Conservation (phyloP, 805 yeast genomes). For the Sugiyamaella mastotermitis region DNA sequence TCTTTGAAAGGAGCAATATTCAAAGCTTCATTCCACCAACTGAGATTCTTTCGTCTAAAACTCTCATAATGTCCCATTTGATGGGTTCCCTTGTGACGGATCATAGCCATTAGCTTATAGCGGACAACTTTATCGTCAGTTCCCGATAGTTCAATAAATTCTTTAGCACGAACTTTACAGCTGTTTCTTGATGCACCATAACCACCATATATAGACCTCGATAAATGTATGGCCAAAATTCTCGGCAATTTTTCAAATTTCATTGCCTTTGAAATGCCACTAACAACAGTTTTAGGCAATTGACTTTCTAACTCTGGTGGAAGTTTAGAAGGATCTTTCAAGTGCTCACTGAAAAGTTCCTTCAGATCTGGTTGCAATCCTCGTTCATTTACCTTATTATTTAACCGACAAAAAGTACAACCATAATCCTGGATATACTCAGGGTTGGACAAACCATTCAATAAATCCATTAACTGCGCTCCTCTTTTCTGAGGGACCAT, state of each 20-base stretch:
- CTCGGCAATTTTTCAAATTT: conserved; percentile 61
- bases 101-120: conserved; percentile 63
- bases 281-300: conserved; percentile 42
- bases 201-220: conserved; percentile 73
- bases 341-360: conserved; percentile 35
- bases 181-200: conserved; percentile 65
- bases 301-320: conserved; percentile 34
- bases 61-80: conserved; percentile 88
- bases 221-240: conserved; percentile 71
- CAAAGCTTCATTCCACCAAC: conserved; percentile 19
- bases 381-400: conserved; percentile 7
- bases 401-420: conserved; percentile 64
- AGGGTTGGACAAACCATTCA: conserved; percentile 55
- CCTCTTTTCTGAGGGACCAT: conserved; percentile 56
- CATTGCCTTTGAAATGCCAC: conserved; percentile 64
- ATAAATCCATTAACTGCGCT: conserved; percentile 46
- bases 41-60: conserved; percentile 54
- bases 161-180: conserved; percentile 64
- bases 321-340: conserved; percentile 43
- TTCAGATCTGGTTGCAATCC: conserved; percentile 18
- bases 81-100: conserved; percentile 86
- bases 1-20: not conserved
- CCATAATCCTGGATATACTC: conserved; percentile 68
- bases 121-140: conserved; percentile 24
- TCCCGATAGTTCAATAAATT: conserved; percentile 38